Evolutionary conservation across 31 red algal species (phyloP), one percentile per base, ranked within the genome.

Genomic region (Asparagopsis taxiformis): DNA sequence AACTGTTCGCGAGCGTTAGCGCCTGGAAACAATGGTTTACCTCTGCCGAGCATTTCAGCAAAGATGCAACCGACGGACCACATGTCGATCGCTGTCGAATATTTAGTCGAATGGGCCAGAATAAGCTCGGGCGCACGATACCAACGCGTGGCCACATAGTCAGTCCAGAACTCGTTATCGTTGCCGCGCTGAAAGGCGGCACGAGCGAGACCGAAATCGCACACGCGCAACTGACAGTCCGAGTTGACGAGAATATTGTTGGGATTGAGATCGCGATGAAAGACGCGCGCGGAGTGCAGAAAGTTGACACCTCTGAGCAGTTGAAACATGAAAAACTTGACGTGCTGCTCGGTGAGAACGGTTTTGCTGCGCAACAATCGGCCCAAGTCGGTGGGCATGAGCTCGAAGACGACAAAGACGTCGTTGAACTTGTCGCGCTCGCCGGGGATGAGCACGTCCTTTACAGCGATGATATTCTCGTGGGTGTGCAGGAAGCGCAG

Each of bases 111-210:
- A 23, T 65, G 53, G 26, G 79, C 72, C 84, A 94, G 74, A 44
- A 94, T 88, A 22, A 94, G 77, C 57, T 94, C 91, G 1, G 91
- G 91, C n/a, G n/a, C n/a, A n/a, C n/a, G n/a, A n/a, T n/a, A n/a
- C n/a, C n/a, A n/a, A n/a, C n/a, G n/a, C n/a, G 91, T 94, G 9
- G 85, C 91, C 11, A 94, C 79, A 51, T 94, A 88, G 55, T 94
- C 84, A 29, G 91, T 94, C 84, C 85, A 94, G 32, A 76, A 83
- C 13, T 54, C 37, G 21, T 63, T 67, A 49, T 91, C 80, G 31
- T 70, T 58, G 31, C 61, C 72, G 39, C 74, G 49, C n/a, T 79
- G 51, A 49, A 84, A 84, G n/a, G 79, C 66, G n/a, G 87, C 87
- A n/a, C 80, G 66, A 1, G 80, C 68, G 6, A 74, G 68, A 1